Evolutionary conservation across 176 grass and related monocot species (phyloP), one percentile per base, ranked within the genome.

Genomic region (Thinopyrum elongatum): DNA sequence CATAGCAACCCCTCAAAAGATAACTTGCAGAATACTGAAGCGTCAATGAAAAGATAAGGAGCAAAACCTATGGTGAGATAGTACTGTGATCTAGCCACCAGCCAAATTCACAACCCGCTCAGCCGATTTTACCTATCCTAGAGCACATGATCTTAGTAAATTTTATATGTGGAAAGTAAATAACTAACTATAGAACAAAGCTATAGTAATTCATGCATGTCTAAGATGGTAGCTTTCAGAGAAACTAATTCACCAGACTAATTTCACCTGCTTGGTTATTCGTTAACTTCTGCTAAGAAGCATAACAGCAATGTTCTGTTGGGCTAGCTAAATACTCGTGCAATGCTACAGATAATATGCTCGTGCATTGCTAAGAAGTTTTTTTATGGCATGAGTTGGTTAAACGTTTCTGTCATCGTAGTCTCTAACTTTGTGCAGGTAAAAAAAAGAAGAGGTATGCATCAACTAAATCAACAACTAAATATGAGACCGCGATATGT

Each of bases 11-110:
- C 33, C 7, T 81, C 63, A 81, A 49, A 68, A 42, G 42, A 68
- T 21, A 65, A 64, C 14, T 74, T 27, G 73, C 61, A 85, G 78
- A 26, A 44, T 44, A 80, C 61, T 75, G 42, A 75, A 51, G 42
- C 3, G 26, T 16, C 7, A 75, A 8, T 14, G 25, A 30, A 26
- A 75, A 29, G 10, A 70, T 22, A 41, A 71, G 10, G 4, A 75
- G 25, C 23, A 51, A 33, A 76, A 9, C 9, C 28, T 76, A 33
- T 80, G 36, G 22, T 63, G n/a, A 80, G 15, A 64, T 64, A 64
- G 25, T 44, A 65, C 25, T 80, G 23, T 10, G 9, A 80, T 44
- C 36, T 19, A 80, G 27, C 59, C 16, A 8, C 16, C 77, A 29
- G 9, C 38, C 3, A 42, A 64, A 28, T 59, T 73, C 1, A 3